A percentile compares a stretch with the other conserved stretches of the same genome.
Evolutionary conservation across 345 rosid species (phyloP).

Genomic region (Hirschfeldia incana): DNA sequence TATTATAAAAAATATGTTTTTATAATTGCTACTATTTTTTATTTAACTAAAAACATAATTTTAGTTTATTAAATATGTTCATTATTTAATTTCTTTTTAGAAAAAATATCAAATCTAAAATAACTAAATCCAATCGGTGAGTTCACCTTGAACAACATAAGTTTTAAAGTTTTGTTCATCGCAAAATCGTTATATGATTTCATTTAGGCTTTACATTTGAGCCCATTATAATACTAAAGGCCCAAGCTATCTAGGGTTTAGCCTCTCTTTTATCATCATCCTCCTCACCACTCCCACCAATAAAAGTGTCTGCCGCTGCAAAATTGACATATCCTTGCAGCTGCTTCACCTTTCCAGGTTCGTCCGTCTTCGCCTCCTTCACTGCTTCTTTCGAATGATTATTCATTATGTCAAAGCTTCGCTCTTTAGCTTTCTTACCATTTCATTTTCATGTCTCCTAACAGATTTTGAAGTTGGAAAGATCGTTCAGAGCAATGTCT

Average conservation of each 20-base stretch:
- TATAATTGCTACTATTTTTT: no score
- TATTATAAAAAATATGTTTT: no score
- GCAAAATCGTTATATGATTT: neutral
- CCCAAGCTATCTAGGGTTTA: conserved; percentile 33
- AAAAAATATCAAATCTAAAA: no score
- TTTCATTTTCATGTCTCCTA: neutral
- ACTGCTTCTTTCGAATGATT: neutral
- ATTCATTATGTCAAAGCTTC: neutral
- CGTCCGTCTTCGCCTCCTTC: neutral
- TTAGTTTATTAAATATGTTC: no score
- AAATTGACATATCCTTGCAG: neutral
- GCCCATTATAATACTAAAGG: neutral
- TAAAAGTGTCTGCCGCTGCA: conserved; percentile 20
- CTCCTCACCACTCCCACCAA: neutral
- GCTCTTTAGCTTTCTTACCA: neutral
- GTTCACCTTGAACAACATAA: no score
- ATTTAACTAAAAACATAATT: no score
- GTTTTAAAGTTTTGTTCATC: neutral
- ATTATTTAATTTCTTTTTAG: no score
- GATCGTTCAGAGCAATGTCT: conserved; percentile 33
- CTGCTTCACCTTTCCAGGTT: conserved; percentile 31
- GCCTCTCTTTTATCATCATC: neutral
- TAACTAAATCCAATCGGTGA: no score
- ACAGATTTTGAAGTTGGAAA: conserved; percentile 29
- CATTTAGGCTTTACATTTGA: neutral